Evolutionary conservation across 2,329 filamentous ascomycete species (phyloP).

Genomic region (Venturia pyrina): DNA sequence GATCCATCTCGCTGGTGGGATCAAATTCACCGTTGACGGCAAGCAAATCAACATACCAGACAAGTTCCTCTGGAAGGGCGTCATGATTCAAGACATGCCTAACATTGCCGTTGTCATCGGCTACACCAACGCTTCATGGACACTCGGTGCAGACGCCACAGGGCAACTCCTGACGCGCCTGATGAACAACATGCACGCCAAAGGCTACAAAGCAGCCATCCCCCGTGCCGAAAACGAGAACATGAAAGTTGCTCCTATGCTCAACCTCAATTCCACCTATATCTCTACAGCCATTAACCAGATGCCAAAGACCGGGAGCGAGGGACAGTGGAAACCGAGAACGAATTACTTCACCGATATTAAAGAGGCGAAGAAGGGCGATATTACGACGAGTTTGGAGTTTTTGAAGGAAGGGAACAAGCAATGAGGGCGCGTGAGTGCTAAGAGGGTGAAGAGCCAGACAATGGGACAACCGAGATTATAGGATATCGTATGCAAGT

Average conservation of each 20-base stretch:
- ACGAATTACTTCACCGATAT: slow-evolving; percentile 35
- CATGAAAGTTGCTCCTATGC: slow-evolving; percentile 30
- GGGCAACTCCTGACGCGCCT: slow-evolving; percentile 41
- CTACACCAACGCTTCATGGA: slow-evolving; percentile 54
- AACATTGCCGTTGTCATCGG: slow-evolving; percentile 50
- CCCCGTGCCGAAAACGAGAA: slow-evolving; percentile 31
- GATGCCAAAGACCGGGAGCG: slow-evolving; percentile 39
- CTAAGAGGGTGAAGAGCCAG: not conserved
- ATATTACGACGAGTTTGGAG: slow-evolving; percentile 31
- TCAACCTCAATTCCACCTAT: slow-evolving; percentile 43
- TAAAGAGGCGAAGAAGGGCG: slow-evolving; percentile 31
- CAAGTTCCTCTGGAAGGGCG: slow-evolving; percentile 50
- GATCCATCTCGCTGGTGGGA: slow-evolving; percentile 44
- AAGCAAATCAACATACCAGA: slow-evolving; percentile 32
- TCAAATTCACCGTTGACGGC: slow-evolving; percentile 43
- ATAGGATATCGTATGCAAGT: not conserved
- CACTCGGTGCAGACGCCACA: slow-evolving; percentile 48
- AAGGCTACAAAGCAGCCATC: slow-evolving; percentile 32
- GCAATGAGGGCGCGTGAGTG: slow-evolving; percentile 3
- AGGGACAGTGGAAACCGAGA: slow-evolving; percentile 18
- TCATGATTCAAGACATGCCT: slow-evolving; percentile 54
- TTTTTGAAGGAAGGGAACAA: slow-evolving; percentile 17
- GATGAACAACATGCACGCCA: slow-evolving; percentile 39
- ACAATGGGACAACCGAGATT: not conserved
- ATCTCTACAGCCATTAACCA: slow-evolving; percentile 31